These are phyloP conservation scores for Paxillus ammoniavirescens DNA, from an alignment of 768 basidiomycete genomes.

Conservation along the genomic window DNA sequence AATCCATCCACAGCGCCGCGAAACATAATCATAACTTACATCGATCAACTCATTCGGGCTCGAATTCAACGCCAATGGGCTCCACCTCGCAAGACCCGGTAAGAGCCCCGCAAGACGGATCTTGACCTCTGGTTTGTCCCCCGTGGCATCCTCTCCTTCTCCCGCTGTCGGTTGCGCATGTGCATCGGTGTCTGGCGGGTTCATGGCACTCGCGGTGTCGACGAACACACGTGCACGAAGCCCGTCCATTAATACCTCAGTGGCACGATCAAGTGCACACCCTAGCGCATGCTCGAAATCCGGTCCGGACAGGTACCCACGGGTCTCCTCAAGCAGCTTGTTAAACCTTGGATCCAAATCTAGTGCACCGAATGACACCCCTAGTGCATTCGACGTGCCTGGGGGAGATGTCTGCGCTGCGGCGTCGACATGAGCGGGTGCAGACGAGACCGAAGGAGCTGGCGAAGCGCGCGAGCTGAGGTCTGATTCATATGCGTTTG, in stretches of 20 bases:
- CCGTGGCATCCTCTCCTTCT: constrained; percentile 13
- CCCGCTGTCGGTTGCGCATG: constrained; percentile 10
- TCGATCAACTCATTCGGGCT: constrained; percentile 82
- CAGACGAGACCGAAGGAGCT: constrained; percentile 14
- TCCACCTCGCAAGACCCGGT: constrained; percentile 80
- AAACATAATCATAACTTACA: constrained; percentile 44
- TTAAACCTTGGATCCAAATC: constrained; percentile 44
- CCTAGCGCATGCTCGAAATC: constrained; percentile 74
- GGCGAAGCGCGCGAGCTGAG: constrained; percentile 28
- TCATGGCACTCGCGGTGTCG: constrained; percentile 19
- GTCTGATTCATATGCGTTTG: constrained; percentile 14
- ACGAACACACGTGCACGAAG: constrained; percentile 67
- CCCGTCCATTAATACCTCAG: constrained; percentile 58
- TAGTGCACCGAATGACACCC: constrained; percentile 5
- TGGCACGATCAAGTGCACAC: constrained; percentile 69
- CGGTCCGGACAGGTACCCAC: constrained; percentile 54
- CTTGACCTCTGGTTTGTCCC: constrained; percentile 38
- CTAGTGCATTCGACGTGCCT: background rate
- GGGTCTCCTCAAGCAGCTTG: constrained; percentile 68
- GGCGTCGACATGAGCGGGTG: constrained; percentile 22
- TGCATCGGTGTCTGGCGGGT: constrained; percentile 8
- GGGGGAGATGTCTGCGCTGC: background rate
- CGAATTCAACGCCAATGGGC: constrained; percentile 60
- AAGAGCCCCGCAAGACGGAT: constrained; percentile 77
- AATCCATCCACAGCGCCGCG: background rate